Evolutionary conservation across 495 filamentous ascomycete genomes (phyloP).

Genomic region (Friedmanniomyces simplex): DNA sequence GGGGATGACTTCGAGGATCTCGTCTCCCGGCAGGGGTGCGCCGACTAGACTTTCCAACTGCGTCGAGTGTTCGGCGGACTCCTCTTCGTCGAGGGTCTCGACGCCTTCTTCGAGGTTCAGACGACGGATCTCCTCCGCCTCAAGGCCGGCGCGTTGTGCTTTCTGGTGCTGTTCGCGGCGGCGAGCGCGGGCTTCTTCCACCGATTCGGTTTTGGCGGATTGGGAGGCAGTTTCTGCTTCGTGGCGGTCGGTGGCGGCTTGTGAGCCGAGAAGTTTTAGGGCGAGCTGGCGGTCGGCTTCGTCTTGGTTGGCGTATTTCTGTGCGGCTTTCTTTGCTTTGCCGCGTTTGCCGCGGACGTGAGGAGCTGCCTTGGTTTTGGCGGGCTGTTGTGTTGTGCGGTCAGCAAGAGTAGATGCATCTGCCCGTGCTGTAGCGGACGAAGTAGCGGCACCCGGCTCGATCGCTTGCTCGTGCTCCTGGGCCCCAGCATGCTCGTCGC

Average conservation of each 20-base stretch:
- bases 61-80: conserved; percentile 42
- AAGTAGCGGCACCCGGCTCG: not conserved
- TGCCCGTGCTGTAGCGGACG: not conserved
- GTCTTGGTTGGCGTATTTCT: conserved; percentile 91
- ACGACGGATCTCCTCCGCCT: conserved; percentile 49
- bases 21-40: conserved; percentile 66
- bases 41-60: conserved; percentile 68
- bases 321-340: conserved; percentile 78
- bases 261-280: conserved; percentile 68
- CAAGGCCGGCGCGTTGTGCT: conserved; percentile 48
- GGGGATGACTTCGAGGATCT: conserved; percentile 80
- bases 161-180: conserved; percentile 69
- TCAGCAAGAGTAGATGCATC: too few relatives aligned
- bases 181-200: conserved; percentile 55
- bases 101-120: conserved; percentile 36
- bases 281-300: conserved; percentile 81
- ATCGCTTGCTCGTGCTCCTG: not conserved
- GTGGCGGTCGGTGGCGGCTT: conserved; percentile 44
- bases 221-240: conserved; percentile 45
- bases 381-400: not conserved
- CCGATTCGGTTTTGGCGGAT: conserved; percentile 39
- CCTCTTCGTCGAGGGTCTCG: conserved; percentile 37
- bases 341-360: conserved; percentile 65
- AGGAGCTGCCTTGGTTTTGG: conserved; percentile 15
- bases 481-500: not conserved